Evolutionary conservation across 371 early-diverging fungal species (phyloP), one percentile per base, ranked within the genome.

Genomic region (Coemansia sp.): DNA sequence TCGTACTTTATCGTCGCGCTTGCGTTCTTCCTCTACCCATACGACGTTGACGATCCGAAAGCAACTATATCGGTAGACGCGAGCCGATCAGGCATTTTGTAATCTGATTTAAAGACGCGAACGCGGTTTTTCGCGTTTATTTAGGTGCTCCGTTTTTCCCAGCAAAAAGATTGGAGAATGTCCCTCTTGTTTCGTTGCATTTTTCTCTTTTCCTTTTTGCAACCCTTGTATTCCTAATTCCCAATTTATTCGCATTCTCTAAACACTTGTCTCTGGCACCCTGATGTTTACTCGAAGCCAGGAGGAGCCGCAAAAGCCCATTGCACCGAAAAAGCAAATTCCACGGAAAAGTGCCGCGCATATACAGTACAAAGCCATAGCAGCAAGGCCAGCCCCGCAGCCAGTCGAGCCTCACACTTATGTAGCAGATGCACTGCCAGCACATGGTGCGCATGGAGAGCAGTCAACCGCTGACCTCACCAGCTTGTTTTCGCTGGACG

Each of bases 1-100:
- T 82, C 88, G 0, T 94, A 93, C 67, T 55, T 85, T 30, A 87
- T 94, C 44, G 85, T 94, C 25, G 93, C 90, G 5, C 78, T 92
- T 12, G 87, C 91, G 16, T 91, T 91, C 69, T 93, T 78, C 68
- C 87, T 86, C 66, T 89, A 91, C 56, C 86, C 87, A 3, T 40
- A 51, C 40, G 71, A 71, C n/a, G 52, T 65, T 9, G 71, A 71
- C 23, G 64, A 78, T 20, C 50, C 50, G 7, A 48, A 20, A 18
- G 33, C 56, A 2, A 56, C 21, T 8, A 28, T 56, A 33, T 28
- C 25, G 16, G 2, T 12, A 4, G 28, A 25, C 28, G 5, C 12
- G 3, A 20, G 11, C 12, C 9, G 11, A 39, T 20, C 50, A 9
- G 39, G 56, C n/a, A 37, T 37, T 11, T 18, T 57, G 20, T 57